Base-by-base conservation (phyloP, 2,329 filamentous ascomycete genomes). In the Venturia oleaginea region DNA sequence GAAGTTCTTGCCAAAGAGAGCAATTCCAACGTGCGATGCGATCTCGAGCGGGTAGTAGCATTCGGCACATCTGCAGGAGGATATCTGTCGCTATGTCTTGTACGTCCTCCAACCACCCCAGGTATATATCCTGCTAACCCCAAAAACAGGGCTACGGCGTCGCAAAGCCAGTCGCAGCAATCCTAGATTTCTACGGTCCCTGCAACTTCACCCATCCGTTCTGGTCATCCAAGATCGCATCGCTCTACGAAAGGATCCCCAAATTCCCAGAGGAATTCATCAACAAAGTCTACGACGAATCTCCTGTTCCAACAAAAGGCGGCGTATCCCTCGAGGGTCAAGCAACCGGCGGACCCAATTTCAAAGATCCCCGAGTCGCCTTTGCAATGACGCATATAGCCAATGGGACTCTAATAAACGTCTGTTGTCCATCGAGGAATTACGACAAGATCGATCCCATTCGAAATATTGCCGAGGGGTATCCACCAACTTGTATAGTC, bases 41-140 rank as follows among this genome's bases (percentile, higher is more conserved):
- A 77, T 43, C 59, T 67, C 1, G 68, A 72, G 8, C 70, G 72
- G 11, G 68, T 77, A 4, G 72, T 76, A 55, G 71, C 72, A 0
- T 74, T 75, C 64, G 76, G 76, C 8, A 76, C 75, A 1, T 76
- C 73, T 0, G 74, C 74, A 1, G 75, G 76, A 0, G 76, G 75
- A 0, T 72, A 71, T 0, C 63, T 77, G 1, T 73, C 76, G 1
- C 67, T 77, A 7, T 82, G 68, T 91, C 86, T 67, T 37, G 66
- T 64, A 22, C 10, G 57, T 48, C 46, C 46, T 37, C 19, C 34
- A 40, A 40, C 3, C 24, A 24, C 24, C 4, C 37, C 22, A 19
- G 2, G 11, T 7, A 19, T 24, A 17, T 13, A 37, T 22, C 15
- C 2, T 46, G 17, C 34, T 59, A 22, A 57, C 17, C 32, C 6